Base-by-base conservation (phyloP, 306 rosid species). In the Rubus parviflorus region DNA sequence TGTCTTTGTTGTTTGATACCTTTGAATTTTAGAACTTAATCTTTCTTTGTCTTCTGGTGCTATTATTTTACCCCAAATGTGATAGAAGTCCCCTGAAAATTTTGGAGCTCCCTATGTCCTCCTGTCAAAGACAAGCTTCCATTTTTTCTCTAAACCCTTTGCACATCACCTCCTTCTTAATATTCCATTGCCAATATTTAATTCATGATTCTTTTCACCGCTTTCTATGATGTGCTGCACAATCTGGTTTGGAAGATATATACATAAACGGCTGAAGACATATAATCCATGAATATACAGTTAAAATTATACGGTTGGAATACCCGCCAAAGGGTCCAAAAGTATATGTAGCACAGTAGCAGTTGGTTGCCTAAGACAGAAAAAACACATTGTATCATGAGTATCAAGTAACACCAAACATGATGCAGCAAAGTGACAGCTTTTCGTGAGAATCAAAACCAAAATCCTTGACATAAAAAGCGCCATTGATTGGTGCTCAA, bases 391-490 rank as follows among this genome's bases (percentile, higher is more conserved):
- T 46, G 78, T 46, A 42, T 10, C 17, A 22, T 67, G 52, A 42
- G n/a, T 7, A 10, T 40, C 76, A 41, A 54, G 43, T 25, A 68
- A 77, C 12, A 77, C 71, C 79, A 80, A 74, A 48, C 22, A 20
- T 15, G 30, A 16, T 15, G 42, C 79, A 67, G 14, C 75, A 46
- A 6, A 17, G 49, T 75, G 80, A 81, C 84, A 81, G 80, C 84
- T 81, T 75, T 73, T 81, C 56, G 77, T 69, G 19, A 81, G 72
- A 75, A 75, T 72, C 77, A 23, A 81, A 81, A 70, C 66, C 38
- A 42, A 46, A 19, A 38, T 25, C 20, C 4, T 67, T 60, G 41
- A 13, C 14, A 75, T 70, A 69, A 75, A 30, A 70, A 75, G 80
- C 70, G n/a, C 45, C 17, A 25, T 14, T 30, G 13, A 40, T 61